phyloP scores from a whole-genome alignment of 345 rosid genomes.

The Brassica incana region DNA sequence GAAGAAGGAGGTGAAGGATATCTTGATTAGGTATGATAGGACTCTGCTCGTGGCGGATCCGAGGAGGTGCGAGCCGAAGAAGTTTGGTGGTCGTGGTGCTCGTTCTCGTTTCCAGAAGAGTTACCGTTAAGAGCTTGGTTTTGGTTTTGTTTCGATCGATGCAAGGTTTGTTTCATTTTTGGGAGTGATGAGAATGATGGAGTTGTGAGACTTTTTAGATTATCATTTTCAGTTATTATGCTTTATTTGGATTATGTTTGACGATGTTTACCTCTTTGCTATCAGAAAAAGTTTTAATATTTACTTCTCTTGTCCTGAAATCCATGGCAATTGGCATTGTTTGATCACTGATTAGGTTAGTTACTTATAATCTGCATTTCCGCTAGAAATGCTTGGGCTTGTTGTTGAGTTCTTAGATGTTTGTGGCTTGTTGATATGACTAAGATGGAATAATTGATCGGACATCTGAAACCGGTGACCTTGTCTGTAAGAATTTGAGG shows the following conservation, averaged over 20 bases:
- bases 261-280: slow-evolving; percentile 1
- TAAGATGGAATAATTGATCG: neutral
- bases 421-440: neutral
- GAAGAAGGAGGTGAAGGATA: slow-evolving; percentile 91
- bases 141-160: slow-evolving; percentile 9
- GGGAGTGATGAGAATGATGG: slow-evolving; percentile 19
- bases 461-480: neutral
- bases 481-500: neutral
- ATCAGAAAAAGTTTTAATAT: slow-evolving; percentile 16
- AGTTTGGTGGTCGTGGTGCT: slow-evolving; percentile 95
- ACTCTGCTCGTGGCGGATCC: slow-evolving; percentile 91
- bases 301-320: neutral
- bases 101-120: slow-evolving; percentile 94
- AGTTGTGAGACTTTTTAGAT: slow-evolving; percentile 28
- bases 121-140: slow-evolving; percentile 61
- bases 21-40: slow-evolving; percentile 76
- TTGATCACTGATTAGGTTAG: neutral
- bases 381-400: neutral
- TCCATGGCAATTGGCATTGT: neutral
- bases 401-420: neutral
- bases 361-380: neutral
- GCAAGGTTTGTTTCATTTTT: slow-evolving; percentile 10
- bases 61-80: slow-evolving; percentile 93
- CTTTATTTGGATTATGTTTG: slow-evolving; percentile 22
- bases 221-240: slow-evolving; percentile 16